Conservation (phyloP, 1,284 basidiomycete species). For the Trichosporon ovoides region DNA sequence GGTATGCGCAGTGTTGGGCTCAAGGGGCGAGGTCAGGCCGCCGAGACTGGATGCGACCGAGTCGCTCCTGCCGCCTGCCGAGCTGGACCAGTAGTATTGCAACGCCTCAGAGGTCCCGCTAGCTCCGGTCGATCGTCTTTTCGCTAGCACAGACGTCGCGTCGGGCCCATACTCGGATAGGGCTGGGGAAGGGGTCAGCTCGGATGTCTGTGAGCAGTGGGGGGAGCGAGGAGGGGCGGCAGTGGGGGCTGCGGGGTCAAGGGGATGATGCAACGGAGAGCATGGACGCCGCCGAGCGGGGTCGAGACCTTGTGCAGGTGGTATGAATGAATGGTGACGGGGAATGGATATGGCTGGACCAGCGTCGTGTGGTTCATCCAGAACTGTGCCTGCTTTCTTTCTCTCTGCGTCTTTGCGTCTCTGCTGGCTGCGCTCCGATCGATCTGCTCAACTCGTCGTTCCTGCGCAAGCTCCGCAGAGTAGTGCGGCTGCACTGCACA, state of each 20-base stretch:
- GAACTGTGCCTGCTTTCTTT: no score
- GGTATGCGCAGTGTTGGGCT: slow-evolving; percentile 5
- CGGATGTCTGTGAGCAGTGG: not conserved
- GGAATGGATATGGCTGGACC: not conserved
- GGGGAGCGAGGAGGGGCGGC: not conserved
- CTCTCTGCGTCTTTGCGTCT: no score
- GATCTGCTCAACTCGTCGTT: no score
- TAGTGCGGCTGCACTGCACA: no score
- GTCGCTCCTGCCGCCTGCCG: slow-evolving; percentile 38
- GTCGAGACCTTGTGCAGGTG: not conserved
- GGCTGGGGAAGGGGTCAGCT: slow-evolving; percentile 7
- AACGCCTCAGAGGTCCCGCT: slow-evolving; percentile 37
- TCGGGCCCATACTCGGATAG: slow-evolving; percentile 15
- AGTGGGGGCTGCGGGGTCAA: not conserved
- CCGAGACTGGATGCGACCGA: slow-evolving; percentile 34
- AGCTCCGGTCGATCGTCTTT: slow-evolving; percentile 34
- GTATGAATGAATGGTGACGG: not conserved
- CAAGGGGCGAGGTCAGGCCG: slow-evolving; percentile 13
- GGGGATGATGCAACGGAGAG: not conserved
- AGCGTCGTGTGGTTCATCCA: no score
- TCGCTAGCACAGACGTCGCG: not conserved
- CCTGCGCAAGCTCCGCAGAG: not conserved
- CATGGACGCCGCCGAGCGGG: not conserved
- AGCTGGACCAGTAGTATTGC: slow-evolving; percentile 42
- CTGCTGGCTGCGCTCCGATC: no score